phyloP scores from a whole-genome alignment of 2,329 filamentous ascomycete genomes.

The Colletotrichum abscissum region DNA sequence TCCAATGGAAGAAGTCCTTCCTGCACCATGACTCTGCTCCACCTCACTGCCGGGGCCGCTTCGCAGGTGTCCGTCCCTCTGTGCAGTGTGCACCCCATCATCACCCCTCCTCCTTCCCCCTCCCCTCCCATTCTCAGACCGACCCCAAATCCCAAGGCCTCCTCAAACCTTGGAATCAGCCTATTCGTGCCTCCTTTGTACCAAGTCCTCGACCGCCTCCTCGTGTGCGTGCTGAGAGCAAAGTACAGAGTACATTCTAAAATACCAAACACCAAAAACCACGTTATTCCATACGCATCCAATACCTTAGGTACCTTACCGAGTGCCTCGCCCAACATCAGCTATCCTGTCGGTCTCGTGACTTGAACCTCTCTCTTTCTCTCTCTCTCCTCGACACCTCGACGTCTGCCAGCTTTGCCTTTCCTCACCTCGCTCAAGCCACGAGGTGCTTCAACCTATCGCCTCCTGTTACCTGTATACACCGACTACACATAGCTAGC shows the following conservation, averaged over 20 bases:
- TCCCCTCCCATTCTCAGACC: not conserved
- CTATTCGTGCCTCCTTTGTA: not conserved
- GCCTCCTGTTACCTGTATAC: not conserved
- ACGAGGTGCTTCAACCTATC: constrained; percentile 16
- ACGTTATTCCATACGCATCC: too few species aligned
- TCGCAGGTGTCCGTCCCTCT: not conserved
- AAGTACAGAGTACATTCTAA: not conserved
- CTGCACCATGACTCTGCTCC: not conserved
- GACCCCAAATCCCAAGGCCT: not conserved
- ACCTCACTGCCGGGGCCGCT: not conserved
- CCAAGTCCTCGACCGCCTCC: not conserved
- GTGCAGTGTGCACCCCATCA: not conserved
- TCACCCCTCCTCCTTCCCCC: not conserved
- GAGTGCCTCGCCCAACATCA: not conserved
- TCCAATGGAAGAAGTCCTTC: too few species aligned
- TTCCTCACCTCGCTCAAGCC: not conserved
- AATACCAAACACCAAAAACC: not conserved
- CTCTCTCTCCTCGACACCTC: not conserved
- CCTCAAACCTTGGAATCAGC: not conserved
- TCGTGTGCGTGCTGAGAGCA: not conserved
- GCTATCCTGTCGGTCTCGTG: constrained; percentile 26
- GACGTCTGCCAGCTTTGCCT: not conserved
- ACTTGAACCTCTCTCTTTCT: constrained; percentile 13
- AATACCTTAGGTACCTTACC: too few species aligned
- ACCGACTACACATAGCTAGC: not conserved